These are phyloP conservation scores for Blastocystis sp. DNA, from an alignment of 352 stramenopile species.

Conservation along the genomic window DNA sequence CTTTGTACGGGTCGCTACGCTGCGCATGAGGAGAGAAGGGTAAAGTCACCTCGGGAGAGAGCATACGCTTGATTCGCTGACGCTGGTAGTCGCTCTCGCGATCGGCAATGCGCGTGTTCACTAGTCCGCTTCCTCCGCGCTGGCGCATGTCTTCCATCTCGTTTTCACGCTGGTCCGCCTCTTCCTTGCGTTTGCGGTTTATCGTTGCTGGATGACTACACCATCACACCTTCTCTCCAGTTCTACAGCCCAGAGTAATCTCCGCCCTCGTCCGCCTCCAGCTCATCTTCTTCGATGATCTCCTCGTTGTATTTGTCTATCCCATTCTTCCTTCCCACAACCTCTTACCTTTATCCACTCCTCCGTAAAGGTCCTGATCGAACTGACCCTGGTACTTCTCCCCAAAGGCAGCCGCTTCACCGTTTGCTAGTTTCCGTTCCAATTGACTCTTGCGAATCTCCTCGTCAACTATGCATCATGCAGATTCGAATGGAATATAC, in stretches of 20 bases:
- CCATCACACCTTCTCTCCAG: not conserved
- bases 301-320: conserved; percentile 40
- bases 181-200: conserved; percentile 4
- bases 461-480: conserved; percentile 14
- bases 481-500: not conserved
- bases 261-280: not conserved
- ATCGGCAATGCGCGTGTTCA: conserved; percentile 83
- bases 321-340: not conserved
- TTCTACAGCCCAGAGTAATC: conserved; percentile 12
- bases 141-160: conserved; percentile 62
- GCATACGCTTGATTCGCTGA: not conserved
- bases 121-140: conserved; percentile 73
- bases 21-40: conserved; percentile 62
- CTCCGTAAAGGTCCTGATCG: conserved; percentile 48
- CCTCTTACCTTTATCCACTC: conserved; percentile 3
- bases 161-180: conserved; percentile 8
- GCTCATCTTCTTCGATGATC: conserved; percentile 29
- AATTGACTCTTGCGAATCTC: conserved; percentile 34
- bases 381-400: conserved; percentile 50
- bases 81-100: conserved; percentile 80
- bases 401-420: conserved; percentile 5
- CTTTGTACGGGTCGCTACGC: conserved; percentile 76
- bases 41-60: conserved; percentile 43
- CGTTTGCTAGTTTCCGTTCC: conserved; percentile 20
- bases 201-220: conserved; percentile 39